Conservation (phyloP, 768 basidiomycete genomes). For the Pisolithus albus region DNA sequence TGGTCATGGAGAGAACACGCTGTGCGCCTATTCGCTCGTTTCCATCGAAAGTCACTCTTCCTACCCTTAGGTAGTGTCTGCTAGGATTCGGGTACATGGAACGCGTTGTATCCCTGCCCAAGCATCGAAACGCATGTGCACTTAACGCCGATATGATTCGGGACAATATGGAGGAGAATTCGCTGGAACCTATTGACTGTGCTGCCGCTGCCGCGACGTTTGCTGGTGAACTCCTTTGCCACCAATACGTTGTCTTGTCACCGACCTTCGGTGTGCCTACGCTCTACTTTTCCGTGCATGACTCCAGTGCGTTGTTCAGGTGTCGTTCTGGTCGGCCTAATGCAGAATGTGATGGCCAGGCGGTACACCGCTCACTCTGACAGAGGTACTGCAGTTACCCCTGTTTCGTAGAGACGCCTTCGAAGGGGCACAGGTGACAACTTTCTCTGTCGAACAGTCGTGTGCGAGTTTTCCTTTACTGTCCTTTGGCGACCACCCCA, state of each 20-base stretch:
- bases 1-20: conserved; percentile 62
- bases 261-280: conserved; percentile 75
- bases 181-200: conserved; percentile 29
- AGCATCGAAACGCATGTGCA: conserved; percentile 6
- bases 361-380: conserved; percentile 55
- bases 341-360: conserved; percentile 34
- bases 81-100: conserved; percentile 43
- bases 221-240: conserved; percentile 36
- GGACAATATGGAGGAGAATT: conserved; percentile 6
- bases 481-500: conserved; percentile 85
- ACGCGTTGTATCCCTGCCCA: conserved; percentile 27
- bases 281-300: conserved; percentile 73
- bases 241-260: conserved; percentile 71
- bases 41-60: conserved; percentile 3
- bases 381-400: conserved; percentile 47
- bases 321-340: conserved; percentile 8
- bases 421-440: conserved; percentile 37
- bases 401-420: conserved; percentile 51
- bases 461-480: conserved; percentile 63
- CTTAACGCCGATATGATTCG: conserved; percentile 1
- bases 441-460: conserved; percentile 48
- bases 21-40: conserved; percentile 31
- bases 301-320: conserved; percentile 50
- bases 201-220: conserved; percentile 29
- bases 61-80: conserved; percentile 23